Conservation (phyloP, 2,329 filamentous ascomycete genomes). For the Colletotrichum sidae region DNA sequence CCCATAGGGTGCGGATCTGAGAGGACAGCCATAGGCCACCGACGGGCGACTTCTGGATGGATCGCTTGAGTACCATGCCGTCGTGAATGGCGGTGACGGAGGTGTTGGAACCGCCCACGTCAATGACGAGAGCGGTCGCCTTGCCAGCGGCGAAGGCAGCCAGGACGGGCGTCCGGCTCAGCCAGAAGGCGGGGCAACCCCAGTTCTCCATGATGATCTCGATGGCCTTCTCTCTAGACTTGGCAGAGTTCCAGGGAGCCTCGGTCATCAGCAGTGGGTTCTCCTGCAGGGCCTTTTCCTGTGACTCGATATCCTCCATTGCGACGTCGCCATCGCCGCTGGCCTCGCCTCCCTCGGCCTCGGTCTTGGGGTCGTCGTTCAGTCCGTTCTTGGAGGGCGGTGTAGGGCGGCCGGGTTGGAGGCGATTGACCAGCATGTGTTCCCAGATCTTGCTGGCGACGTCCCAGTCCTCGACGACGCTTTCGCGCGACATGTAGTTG, state of each 20-base stretch:
- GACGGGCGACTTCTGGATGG: slow-evolving; percentile 84
- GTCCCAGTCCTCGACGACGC: slow-evolving; percentile 97
- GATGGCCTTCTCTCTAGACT: slow-evolving; percentile 92
- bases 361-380: slow-evolving; percentile 73
- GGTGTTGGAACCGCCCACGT: slow-evolving; percentile 89
- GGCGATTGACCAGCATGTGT: slow-evolving; percentile 86
- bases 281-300: slow-evolving; percentile 87
- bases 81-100: slow-evolving; percentile 94
- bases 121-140: slow-evolving; percentile 90
- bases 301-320: slow-evolving; percentile 63
- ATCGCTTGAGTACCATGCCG: slow-evolving; percentile 92
- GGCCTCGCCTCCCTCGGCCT: slow-evolving; percentile 70
- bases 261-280: slow-evolving; percentile 95
- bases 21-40: slow-evolving; percentile 91
- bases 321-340: slow-evolving; percentile 71
- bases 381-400: slow-evolving; percentile 81
- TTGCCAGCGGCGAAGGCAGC: slow-evolving; percentile 94
- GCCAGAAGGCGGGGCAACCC: slow-evolving; percentile 94
- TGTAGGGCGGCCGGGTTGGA: slow-evolving; percentile 81
- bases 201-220: slow-evolving; percentile 98
- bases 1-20: slow-evolving; percentile 87
- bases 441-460: slow-evolving; percentile 91
- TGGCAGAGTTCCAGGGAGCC: slow-evolving; percentile 89
- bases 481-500: slow-evolving; percentile 92
- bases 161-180: slow-evolving; percentile 89